Evolutionary conservation across 495 filamentous ascomycete genomes (phyloP).

Genomic region (Bryoglossum gracile): DNA sequence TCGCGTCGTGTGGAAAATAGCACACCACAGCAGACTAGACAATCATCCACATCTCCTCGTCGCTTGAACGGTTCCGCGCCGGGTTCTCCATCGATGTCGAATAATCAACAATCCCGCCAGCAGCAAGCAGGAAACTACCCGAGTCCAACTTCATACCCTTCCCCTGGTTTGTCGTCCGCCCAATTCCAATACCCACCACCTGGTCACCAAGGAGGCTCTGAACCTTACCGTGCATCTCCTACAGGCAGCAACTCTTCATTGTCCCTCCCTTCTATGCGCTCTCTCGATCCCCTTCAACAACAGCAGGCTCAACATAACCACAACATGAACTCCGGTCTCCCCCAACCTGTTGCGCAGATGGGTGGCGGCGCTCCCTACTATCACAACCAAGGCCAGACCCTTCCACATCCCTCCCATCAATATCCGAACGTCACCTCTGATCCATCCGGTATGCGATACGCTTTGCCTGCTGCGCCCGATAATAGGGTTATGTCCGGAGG

Average conservation of each 20-base stretch:
- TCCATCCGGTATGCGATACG: constrained; percentile 47
- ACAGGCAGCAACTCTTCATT: constrained; percentile 45
- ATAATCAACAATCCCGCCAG: constrained; percentile 39
- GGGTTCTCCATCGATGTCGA: constrained; percentile 40
- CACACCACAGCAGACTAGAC: constrained; percentile 24
- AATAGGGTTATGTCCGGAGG: constrained; percentile 68
- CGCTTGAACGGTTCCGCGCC: constrained; percentile 27
- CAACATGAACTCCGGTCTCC: constrained; percentile 33
- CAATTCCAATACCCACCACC: constrained; percentile 49
- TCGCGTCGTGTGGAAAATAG: constrained; percentile 9
- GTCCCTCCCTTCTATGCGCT: constrained; percentile 61
- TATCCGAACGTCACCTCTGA: constrained; percentile 41
- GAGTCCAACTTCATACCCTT: constrained; percentile 48
- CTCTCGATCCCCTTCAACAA: constrained; percentile 42
- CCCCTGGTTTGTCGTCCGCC: constrained; percentile 42
- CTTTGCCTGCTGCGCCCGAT: constrained; percentile 46
- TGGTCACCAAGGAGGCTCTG: constrained; percentile 32
- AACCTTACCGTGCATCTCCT: constrained; percentile 45
- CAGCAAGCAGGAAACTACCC: constrained; percentile 48
- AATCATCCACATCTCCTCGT: constrained; percentile 22
- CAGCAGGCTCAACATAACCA: constrained; percentile 38
- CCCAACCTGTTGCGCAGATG: constrained; percentile 29
- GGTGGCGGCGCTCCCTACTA: constrained; percentile 26
- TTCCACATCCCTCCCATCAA: constrained; percentile 30
- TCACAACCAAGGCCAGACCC: constrained; percentile 30